Evolutionary conservation across 257 asterid genomes (phyloP).

Genomic region (Jasminum sambac): DNA sequence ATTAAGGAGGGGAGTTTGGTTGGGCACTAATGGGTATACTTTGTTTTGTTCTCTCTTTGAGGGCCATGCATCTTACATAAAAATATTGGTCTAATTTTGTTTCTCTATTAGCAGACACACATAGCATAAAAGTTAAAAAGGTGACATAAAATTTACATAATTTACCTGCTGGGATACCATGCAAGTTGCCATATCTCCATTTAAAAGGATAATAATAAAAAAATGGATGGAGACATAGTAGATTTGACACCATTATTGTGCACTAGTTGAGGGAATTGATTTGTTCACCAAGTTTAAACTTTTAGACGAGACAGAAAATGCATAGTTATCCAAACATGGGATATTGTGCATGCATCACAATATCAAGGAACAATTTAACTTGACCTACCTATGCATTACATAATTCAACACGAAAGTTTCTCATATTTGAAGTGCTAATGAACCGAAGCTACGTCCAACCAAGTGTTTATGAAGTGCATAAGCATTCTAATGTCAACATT

Average conservation of each 20-base stretch:
- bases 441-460: too few species aligned
- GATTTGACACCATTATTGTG: neutral
- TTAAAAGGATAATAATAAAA: neutral
- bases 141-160: neutral
- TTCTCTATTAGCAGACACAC: neutral
- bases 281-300: neutral
- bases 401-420: neutral
- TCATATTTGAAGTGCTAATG: too few species aligned
- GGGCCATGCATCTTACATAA: neutral
- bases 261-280: neutral
- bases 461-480: too few species aligned
- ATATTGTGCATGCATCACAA: neutral
- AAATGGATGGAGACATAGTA: neutral
- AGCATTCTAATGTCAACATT: too few species aligned
- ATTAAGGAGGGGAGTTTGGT: neutral
- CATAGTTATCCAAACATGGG: neutral
- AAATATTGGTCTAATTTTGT: neutral
- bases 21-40: neutral
- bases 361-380: neutral
- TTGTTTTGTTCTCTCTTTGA: neutral
- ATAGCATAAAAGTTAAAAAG: neutral
- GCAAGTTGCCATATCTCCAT: neutral
- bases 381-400: neutral
- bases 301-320: neutral
- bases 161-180: neutral